phyloP scores from a whole-genome alignment of 495 filamentous ascomycete genomes.

The Xylaria bambusicola region DNA sequence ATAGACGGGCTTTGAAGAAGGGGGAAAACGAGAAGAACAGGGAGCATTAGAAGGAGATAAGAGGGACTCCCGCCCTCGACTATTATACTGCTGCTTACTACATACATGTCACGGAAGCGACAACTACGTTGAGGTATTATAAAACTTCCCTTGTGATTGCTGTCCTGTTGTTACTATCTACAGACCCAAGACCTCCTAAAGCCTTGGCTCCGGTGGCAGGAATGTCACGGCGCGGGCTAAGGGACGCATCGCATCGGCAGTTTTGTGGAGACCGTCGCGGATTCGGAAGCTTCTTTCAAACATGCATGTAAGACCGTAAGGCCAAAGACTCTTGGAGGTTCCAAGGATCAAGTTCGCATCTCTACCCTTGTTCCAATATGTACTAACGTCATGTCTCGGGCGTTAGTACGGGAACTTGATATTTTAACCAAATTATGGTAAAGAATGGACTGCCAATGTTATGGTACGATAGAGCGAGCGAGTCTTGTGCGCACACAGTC shows the following conservation, averaged over 20 bases:
- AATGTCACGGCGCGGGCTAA: neutral
- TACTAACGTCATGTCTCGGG: too few relatives aligned
- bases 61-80: neutral
- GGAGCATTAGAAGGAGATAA: neutral
- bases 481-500: too few relatives aligned
- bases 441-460: too few relatives aligned
- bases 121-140: neutral
- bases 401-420: too few relatives aligned
- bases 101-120: neutral
- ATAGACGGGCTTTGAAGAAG: too few relatives aligned
- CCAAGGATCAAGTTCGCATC: too few relatives aligned
- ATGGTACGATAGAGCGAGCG: too few relatives aligned
- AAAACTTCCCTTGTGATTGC: neutral
- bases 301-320: neutral
- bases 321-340: too few relatives aligned
- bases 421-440: too few relatives aligned
- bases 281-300: neutral
- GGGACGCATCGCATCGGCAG: neutral
- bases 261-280: neutral
- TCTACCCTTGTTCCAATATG: too few relatives aligned
- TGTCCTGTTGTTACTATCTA: neutral
- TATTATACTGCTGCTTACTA: constrained; percentile 2
- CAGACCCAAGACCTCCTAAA: neutral
- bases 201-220: neutral
- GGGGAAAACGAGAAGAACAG: neutral